Base-by-base conservation (phyloP, 2,329 filamentous ascomycete genomes). In the Alternaria triticina region DNA sequence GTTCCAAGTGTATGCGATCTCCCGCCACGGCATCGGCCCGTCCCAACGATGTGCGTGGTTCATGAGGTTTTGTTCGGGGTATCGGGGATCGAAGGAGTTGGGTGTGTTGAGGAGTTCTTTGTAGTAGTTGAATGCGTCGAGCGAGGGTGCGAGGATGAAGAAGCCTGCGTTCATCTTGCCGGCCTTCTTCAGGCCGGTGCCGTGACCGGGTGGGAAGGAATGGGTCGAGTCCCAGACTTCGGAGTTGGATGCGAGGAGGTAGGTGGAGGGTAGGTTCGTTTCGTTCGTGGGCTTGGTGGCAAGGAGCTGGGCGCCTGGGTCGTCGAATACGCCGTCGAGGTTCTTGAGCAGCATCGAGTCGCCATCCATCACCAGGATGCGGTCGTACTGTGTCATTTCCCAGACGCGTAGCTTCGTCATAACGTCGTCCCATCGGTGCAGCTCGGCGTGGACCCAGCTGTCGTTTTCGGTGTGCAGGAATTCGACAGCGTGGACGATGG, bases 1-100 rank as follows among this genome's bases (percentile, higher is more conserved):
- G 55, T 82, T 82, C 79, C 79, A 82, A 9, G 70, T 75, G 15
- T 76, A 75, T 20, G 67, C 64, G 7, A 82, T 57, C 57, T 75
- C 71, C n/a, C 66, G 69, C 80, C 80, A 82, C 3, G 80, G 80
- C 80, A 82, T 82, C 17, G 77, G 77, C 15, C 81, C 80, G 15
- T 71, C 64, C 64, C 71, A 64, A 8, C 72, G 55, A 61, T 82
- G 80, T 9, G 74, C 77, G 47, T 74, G 74, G 65, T 81, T 81
- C 23, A 80, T 66, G 5, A 80, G 66, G 40, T 79, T 79, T 61
- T 82, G 79, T 67, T 81, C 80, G 11, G 70, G 71, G 51, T 79
- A 74, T 13, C 59, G 59, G 9, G 78, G 70, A 33, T 77, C 70
- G 64, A 81, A 82, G 10, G 71, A 69, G 46, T 75, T 40, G 7